These are phyloP conservation scores for Fusarium vanettenii DNA, from an alignment of 2,329 filamentous ascomycete genomes.

Conservation along the genomic window DNA sequence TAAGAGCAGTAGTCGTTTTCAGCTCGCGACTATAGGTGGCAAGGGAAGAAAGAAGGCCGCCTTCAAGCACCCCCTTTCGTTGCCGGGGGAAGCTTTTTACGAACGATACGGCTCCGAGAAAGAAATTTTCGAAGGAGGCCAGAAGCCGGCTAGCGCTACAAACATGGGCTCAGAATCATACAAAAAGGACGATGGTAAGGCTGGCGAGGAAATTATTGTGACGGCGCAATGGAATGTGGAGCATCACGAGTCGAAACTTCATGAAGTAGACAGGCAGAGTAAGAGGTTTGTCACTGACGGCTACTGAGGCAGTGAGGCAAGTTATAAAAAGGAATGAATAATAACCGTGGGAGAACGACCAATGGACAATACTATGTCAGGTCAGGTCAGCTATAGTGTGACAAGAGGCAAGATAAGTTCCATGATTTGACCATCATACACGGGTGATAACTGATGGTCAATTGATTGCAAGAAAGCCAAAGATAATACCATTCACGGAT, in stretches of 20 bases:
- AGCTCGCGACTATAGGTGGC: not conserved
- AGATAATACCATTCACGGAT: not conserved
- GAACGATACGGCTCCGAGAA: not conserved
- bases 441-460: not conserved
- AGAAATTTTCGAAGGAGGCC: not conserved
- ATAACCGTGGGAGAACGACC: not conserved
- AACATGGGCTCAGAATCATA: not conserved
- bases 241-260: not conserved
- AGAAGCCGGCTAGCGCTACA: not conserved
- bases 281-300: not conserved
- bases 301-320: not conserved
- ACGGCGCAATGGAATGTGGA: not conserved
- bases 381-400: not conserved
- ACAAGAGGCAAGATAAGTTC: not conserved
- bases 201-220: not conserved
- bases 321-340: not conserved
- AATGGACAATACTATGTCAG: not conserved
- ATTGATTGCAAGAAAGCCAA: not conserved
- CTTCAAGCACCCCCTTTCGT: not conserved
- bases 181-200: not conserved
- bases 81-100: not conserved
- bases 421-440: not conserved
- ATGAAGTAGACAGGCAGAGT: not conserved
- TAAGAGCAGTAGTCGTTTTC: not conserved
- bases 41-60: not conserved